Base-by-base conservation (phyloP, 108 stramenopile species). In the Epithemia pelagica region DNA sequence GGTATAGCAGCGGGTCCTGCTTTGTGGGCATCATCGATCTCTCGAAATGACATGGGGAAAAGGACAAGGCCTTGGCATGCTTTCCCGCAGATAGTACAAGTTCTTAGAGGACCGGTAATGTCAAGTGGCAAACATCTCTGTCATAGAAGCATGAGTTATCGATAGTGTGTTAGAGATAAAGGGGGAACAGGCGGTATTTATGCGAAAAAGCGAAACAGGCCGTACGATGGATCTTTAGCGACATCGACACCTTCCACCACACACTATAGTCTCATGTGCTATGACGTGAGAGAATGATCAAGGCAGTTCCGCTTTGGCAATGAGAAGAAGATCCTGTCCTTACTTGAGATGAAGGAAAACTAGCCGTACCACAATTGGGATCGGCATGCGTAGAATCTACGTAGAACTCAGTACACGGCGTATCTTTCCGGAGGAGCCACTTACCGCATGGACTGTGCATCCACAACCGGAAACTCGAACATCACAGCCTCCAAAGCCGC, bases 31-130 rank as follows among this genome's bases (percentile, higher is more conserved):
- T 88, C 89, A 64, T 93, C 92, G 20, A 90, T 74, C 61, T 93
- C 92, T 23, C 69, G 70, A 64, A 93, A 93, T 52, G 83, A 84
- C 92, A 93, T 93, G 64, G 89, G 88, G 32, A 90, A 78, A 30
- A 93, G 81, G 37, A 73, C 70, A 2, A 93, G 52, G 0, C 81
- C 79, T 18, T 70, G 59, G 0, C 73, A 69, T 21, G 76, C 58
- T 26, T 67, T 29, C 20, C 59, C 22, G 52, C 86, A 79, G 15
- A 28, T 2, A 1, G 78, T 32, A 56, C 86, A 81, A 0, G 7
- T 10, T 23, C 69, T 65, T 32, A 82, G 54, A 19, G 73, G 32
- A 7, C 64, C 69, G n/a, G 54, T 30, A 25, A 22, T 26, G 28
- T 64, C 64, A 5, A 80, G 52, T 2, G 61, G 63, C 30, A 78